Evolutionary conservation across 768 basidiomycete genomes (phyloP).

Genomic region (Termitomyces sp.): DNA sequence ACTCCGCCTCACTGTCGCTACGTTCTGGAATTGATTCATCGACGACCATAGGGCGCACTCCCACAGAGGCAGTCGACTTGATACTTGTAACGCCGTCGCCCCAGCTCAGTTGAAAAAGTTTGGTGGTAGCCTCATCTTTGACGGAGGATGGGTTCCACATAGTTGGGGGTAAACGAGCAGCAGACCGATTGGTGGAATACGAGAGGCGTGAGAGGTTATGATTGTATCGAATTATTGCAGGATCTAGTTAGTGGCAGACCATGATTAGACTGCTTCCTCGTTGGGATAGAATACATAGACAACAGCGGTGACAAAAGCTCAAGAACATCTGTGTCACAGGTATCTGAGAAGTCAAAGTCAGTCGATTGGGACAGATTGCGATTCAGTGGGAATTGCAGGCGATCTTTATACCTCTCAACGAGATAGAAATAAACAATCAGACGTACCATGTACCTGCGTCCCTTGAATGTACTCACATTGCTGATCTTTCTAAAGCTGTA

Average conservation of each 20-base stretch:
- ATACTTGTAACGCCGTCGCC: constrained; percentile 43
- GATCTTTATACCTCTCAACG: neutral
- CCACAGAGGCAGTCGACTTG: constrained; percentile 35
- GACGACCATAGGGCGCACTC: constrained; percentile 34
- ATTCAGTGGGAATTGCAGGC: neutral
- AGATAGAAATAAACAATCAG: neutral
- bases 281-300: constrained; percentile 10
- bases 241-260: neutral
- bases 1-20: constrained; percentile 18
- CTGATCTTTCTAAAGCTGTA: neutral
- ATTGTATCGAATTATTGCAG: constrained; percentile 4
- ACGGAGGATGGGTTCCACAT: constrained; percentile 46
- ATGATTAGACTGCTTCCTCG: constrained; percentile 4
- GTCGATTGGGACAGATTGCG: neutral
- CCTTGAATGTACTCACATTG: neutral
- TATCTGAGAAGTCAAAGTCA: constrained; percentile 1
- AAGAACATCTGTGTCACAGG: constrained; percentile 16
- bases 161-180: constrained; percentile 28
- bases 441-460: neutral
- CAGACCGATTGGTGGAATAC: constrained; percentile 24
- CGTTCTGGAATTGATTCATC: constrained; percentile 35
- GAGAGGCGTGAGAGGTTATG: constrained; percentile 9
- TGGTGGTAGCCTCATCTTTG: constrained; percentile 37
- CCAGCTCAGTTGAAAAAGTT: constrained; percentile 33
- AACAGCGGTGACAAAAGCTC: constrained; percentile 16